Evolutionary conservation across 345 rosid genomes (phyloP).

Genomic region (Citropsis articulata): DNA sequence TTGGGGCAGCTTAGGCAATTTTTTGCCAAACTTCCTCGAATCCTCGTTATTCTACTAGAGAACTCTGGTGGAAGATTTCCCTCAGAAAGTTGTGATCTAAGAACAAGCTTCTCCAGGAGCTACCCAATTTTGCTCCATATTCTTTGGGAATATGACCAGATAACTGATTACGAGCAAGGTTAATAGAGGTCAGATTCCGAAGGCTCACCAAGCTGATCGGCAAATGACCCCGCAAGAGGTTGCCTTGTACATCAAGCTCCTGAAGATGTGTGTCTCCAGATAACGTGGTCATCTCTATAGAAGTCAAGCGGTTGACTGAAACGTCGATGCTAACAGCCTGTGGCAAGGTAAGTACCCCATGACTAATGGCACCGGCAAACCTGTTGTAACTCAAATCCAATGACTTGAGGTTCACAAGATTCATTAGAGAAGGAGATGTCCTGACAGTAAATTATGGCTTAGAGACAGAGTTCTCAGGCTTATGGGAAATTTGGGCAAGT

Average conservation of each 20-base stretch:
- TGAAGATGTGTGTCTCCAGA: conserved; percentile 32
- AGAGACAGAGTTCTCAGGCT: conserved; percentile 40
- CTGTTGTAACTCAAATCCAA: conserved; percentile 52
- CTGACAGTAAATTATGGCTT: conserved; percentile 39
- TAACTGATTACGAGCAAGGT: conserved; percentile 42
- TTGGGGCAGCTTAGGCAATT: conserved; percentile 44
- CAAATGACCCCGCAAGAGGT: conserved; percentile 44
- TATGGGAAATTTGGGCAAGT: conserved; percentile 43
- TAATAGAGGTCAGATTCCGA: conserved; percentile 33
- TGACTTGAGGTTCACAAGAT: conserved; percentile 27
- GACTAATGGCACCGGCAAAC: conserved; percentile 30
- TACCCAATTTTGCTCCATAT: conserved; percentile 37
- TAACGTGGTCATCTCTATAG: conserved; percentile 27
- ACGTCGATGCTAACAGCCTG: conserved; percentile 31
- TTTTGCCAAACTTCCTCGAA: conserved; percentile 49
- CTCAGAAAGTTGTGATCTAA: conserved; percentile 35
- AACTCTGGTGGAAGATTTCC: conserved; percentile 49
- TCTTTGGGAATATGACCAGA: conserved; percentile 38
- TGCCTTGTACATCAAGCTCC: conserved; percentile 43
- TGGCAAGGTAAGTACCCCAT: conserved; percentile 40
- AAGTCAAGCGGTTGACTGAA: conserved; percentile 44
- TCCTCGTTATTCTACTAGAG: conserved; percentile 6
- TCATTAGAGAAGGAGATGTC: conserved; percentile 34
- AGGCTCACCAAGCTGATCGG: conserved; percentile 38
- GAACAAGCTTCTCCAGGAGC: conserved; percentile 38